Conservation (phyloP, 257 asterid genomes). For the Osmanthus fragrans region DNA sequence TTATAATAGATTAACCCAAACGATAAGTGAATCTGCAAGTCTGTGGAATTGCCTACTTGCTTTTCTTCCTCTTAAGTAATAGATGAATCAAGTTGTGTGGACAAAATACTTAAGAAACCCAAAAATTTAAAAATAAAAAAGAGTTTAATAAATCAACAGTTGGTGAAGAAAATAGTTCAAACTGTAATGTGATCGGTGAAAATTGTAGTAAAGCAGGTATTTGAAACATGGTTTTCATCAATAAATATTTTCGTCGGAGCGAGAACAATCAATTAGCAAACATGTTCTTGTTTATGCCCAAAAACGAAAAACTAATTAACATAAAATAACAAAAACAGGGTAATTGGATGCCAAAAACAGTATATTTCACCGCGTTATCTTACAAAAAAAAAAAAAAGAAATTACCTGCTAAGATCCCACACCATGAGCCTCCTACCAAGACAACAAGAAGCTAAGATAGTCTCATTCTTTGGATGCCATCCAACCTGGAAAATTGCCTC, state of each 20-base stretch:
- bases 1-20: neutral
- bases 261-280: too few species aligned
- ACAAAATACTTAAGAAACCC: too few species aligned
- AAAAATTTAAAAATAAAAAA: too few species aligned
- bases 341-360: neutral
- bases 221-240: neutral
- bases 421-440: slow-evolving; percentile 94
- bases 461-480: slow-evolving; percentile 94
- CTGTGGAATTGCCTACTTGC: too few species aligned
- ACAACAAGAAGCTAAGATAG: slow-evolving; percentile 91
- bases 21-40: too few species aligned
- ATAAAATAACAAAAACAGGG: neutral
- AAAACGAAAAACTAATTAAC: neutral
- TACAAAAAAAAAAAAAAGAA: neutral
- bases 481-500: slow-evolving; percentile 98
- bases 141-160: neutral
- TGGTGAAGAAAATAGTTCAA: neutral
- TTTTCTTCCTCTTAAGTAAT: too few species aligned
- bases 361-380: neutral
- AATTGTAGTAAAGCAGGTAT: neutral
- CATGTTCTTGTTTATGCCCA: neutral
- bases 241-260: neutral
- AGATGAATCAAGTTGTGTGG: too few species aligned
- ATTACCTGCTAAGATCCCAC: slow-evolving; percentile 98
- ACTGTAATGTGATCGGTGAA: neutral